phyloP scores from a whole-genome alignment of 2,329 filamentous ascomycete species.

The Diaporthe sp. region DNA sequence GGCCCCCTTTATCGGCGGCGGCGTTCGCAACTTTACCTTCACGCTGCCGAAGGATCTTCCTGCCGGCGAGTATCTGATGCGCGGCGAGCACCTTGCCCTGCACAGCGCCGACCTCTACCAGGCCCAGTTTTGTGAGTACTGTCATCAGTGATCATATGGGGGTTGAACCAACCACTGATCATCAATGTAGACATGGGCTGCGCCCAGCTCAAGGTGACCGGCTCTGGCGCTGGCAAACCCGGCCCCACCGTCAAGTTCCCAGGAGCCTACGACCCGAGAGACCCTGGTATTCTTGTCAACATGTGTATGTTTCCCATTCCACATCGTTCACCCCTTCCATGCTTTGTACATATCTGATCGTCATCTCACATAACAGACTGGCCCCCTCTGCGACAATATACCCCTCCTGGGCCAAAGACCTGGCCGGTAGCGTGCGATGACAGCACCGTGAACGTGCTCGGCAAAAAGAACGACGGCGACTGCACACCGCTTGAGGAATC shows the following conservation, averaged over 20 bases:
- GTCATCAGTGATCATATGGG: fast-evolving
- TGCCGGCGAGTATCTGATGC: conserved; percentile 53
- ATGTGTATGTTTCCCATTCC: conserved; percentile 40
- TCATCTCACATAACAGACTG: conserved; percentile 35
- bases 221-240: conserved; percentile 45
- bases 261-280: conserved; percentile 45
- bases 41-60: conserved; percentile 43
- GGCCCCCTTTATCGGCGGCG: conserved; percentile 37
- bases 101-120: conserved; percentile 46
- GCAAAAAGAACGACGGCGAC: conserved; percentile 37
- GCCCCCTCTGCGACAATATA: conserved; percentile 47
- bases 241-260: conserved; percentile 45
- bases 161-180: neutral
- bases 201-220: conserved; percentile 47
- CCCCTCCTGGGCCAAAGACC: conserved; percentile 45
- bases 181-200: conserved; percentile 45
- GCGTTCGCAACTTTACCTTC: conserved; percentile 47
- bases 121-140: conserved; percentile 48
- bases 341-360: neutral
- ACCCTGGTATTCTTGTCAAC: conserved; percentile 48
- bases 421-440: conserved; percentile 50
- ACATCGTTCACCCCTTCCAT: neutral
- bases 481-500: neutral
- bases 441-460: conserved; percentile 49
- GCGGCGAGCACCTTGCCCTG: conserved; percentile 52